Base-by-base conservation (phyloP, 2,329 filamentous ascomycete genomes). In the Conoideocrella luteorostrata region DNA sequence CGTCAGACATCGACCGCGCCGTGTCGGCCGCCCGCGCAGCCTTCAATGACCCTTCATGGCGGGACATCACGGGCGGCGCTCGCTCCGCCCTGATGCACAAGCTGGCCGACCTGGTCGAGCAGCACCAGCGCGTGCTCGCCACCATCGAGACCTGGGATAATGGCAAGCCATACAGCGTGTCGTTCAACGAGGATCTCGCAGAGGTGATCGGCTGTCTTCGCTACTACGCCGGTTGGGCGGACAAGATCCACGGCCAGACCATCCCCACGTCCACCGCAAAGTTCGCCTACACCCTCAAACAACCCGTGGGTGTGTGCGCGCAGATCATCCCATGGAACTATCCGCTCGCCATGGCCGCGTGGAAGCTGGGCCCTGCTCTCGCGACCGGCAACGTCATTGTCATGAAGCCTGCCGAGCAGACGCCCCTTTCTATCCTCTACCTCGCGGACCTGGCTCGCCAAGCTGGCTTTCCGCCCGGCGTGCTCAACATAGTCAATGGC, bases 121-220 rank as follows among this genome's bases (percentile, higher is more conserved):
- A 80, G 57, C 71, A 91, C 57, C 72, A 70, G 22, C 67, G 70
- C 29, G 43, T 54, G 0, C 56, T 74, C 4, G 69, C 70, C 5
- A 71, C 70, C 2, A 61, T 74, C 6, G 87, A 94, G 65, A 86
- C 88, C 0, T 91, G 86, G 86, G 87, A 93, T 57, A 90, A 89
- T 53, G 87, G 84, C 60, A 63, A 64, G 46, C 81, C 84, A 2
- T 88, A 85, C 61, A 62, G 65, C 2, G 80, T 82, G 11, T 71
- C 86, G 0, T 57, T 82, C n/a, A 72, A 71, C 33, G 83, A 84
- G 41, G 86, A 90, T 56, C 51, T 89, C 5, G 67, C 60, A 1
- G 65, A 69, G 47, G 64, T 66, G 11, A 54, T 64, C 4, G 55
- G 54, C 44, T 64, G 79, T 12, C 66, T 81, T 33, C 80, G 82